Evolutionary conservation across 768 basidiomycete genomes (phyloP), one percentile per base, ranked within the genome.

Genomic region (Lenzites betulinus): DNA sequence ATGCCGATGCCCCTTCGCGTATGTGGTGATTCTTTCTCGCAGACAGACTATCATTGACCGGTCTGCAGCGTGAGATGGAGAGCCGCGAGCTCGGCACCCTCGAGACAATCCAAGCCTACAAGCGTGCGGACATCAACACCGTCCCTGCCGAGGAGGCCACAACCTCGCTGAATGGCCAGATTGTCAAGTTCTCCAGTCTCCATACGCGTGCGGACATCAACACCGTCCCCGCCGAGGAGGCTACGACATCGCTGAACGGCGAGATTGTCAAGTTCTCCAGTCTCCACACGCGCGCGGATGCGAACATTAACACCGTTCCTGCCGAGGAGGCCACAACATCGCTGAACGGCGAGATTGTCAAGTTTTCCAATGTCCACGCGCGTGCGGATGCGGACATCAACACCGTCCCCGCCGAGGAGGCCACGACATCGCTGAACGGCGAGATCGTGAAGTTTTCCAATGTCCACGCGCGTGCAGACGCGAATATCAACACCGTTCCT

Each of bases 21-120:
- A 51, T 59, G 78, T 67, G 39, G 58, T 7, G 0, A 20, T 1
- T 7, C 20, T 9, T 22, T 12, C 15, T 22, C 7, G 25, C 25
- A n/a, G 49, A 39, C 30, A 7, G 18, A 42, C 11, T 13, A 36
- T 25, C 26, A 13, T 20, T 50, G 11, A 18, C 50, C 47, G 9
- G 12, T 15, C 26, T 22, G 2, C 51, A 70, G 74, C 67, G 60
- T 51, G 57, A 60, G 25, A 54, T 74, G 39, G 64, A 67, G 53
- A 58, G 55, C 26, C 73, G 76, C 42, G 67, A 67, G 42, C 62
- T 72, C 47, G 70, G 71, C 28, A 73, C 76, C 4, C 69, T 81
- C 41, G 74, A 77, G 47, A 73, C 69, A 8, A 82, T 85, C 48
- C 75, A 69, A 15, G 77, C 78, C 20, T 84, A 82, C 70, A 68